phyloP scores from a whole-genome alignment of 2,329 filamentous ascomycete genomes.

The Sporothrix pallida region DNA sequence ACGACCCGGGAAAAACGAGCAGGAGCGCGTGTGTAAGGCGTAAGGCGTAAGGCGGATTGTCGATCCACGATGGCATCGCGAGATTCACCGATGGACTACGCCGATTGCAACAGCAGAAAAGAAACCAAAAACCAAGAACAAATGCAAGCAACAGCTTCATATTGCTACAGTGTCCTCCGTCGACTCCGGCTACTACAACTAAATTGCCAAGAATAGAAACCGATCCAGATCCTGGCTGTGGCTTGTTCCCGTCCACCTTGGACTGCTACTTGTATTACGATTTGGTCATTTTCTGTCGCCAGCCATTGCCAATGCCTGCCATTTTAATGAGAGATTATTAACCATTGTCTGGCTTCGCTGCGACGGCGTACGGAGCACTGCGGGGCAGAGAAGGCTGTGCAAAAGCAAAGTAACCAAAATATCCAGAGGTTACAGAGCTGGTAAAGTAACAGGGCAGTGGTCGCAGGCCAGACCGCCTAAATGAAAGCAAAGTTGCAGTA shows the following conservation, averaged over 20 bases:
- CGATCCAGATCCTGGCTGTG: slow-evolving; percentile 22
- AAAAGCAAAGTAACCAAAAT: background rate
- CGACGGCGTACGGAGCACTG: slow-evolving; percentile 13
- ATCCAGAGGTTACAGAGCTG: background rate
- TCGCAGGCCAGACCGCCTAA: background rate
- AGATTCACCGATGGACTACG: slow-evolving; percentile 5
- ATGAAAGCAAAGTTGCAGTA: background rate
- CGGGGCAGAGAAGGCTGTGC: slow-evolving; percentile 1
- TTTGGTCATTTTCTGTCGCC: too few species aligned
- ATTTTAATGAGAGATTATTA: background rate
- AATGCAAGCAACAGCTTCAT: background rate
- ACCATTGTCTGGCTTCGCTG: background rate
- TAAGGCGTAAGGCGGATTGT: background rate
- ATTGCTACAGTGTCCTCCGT: background rate
- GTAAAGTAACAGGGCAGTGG: background rate
- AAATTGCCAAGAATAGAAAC: slow-evolving; percentile 21
- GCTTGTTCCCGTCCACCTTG: background rate
- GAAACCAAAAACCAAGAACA: background rate
- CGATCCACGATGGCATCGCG: slow-evolving; percentile 14
- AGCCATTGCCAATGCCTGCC: too few species aligned
- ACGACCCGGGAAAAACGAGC: background rate
- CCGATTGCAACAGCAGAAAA: background rate
- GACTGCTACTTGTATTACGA: too few species aligned
- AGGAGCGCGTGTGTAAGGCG: background rate
- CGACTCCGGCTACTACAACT: background rate